Conservation (phyloP, 768 basidiomycete genomes). For the Baorangia bicolor region DNA sequence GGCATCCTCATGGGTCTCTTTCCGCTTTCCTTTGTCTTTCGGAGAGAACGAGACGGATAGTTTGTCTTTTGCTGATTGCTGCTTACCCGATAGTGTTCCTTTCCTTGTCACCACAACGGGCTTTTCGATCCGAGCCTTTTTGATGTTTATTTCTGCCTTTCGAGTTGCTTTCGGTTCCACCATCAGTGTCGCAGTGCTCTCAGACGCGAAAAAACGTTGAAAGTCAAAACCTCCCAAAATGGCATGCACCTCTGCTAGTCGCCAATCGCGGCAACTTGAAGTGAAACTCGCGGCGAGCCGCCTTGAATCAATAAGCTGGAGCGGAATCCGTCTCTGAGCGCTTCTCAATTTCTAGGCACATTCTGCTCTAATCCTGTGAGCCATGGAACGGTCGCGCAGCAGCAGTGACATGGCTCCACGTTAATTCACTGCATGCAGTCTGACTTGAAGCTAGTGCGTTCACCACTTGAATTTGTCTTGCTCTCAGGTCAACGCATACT, state of each 20-base stretch:
- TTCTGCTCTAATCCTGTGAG: not conserved
- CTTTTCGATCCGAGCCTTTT: constrained; percentile 27
- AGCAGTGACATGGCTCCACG: not conserved
- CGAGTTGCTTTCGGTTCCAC: constrained; percentile 17
- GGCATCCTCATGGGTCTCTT: not conserved
- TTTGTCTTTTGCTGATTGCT: not conserved
- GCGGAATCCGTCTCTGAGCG: not conserved
- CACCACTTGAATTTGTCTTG: not conserved
- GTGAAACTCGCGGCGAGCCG: not conserved
- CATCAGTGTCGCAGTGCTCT: constrained; percentile 7
- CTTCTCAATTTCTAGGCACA: not conserved
- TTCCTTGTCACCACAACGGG: constrained; percentile 1
- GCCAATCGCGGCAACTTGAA: no score
- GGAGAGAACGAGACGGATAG: constrained; percentile 11
- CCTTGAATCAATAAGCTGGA: not conserved
- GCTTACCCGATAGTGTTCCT: not conserved
- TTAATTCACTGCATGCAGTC: not conserved
- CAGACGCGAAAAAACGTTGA: not conserved
- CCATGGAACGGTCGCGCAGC: not conserved
- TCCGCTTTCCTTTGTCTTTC: constrained; percentile 33
- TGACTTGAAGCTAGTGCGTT: not conserved
- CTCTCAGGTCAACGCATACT: not conserved
- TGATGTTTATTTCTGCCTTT: constrained; percentile 21
- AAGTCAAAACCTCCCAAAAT: constrained; percentile 4
- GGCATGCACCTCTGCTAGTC: not conserved